A percentile compares a stretch with the other conserved stretches of the same genome.
These are phyloP conservation scores for Aspergillus thermomutatus DNA, from an alignment of 2,329 filamentous ascomycete genomes.

Conservation along the genomic window DNA sequence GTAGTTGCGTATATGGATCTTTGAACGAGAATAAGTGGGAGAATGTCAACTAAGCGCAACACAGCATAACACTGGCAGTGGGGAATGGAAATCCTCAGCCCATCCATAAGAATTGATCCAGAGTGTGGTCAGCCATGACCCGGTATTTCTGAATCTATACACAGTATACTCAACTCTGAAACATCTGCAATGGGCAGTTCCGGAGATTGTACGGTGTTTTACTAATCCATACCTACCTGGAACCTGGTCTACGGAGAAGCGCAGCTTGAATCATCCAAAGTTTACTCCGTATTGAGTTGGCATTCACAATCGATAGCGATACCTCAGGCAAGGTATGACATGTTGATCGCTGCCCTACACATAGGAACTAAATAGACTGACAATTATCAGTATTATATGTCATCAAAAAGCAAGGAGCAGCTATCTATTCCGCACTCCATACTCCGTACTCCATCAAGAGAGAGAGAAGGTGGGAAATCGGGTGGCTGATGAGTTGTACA, in stretches of 20 bases:
- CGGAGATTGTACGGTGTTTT: too few species aligned
- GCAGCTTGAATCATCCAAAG: not conserved
- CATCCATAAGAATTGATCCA: too few species aligned
- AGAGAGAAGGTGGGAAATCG: not conserved
- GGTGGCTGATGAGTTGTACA: not conserved
- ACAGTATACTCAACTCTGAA: too few species aligned
- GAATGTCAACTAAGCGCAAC: too few species aligned
- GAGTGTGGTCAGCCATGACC: too few species aligned
- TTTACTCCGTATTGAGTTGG: not conserved
- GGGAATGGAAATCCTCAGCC: too few species aligned
- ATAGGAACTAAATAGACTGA: not conserved
- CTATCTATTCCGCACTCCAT: not conserved
- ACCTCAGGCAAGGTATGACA: not conserved
- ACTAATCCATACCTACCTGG: too few species aligned
- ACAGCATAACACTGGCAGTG: too few species aligned
- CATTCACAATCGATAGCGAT: not conserved
- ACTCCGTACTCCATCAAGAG: not conserved
- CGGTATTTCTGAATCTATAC: too few species aligned
- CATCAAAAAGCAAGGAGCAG: not conserved
- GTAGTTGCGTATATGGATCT: too few species aligned
- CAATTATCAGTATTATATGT: not conserved
- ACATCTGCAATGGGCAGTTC: too few species aligned
- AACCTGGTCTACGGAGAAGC: not conserved
- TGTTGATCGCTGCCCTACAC: not conserved
- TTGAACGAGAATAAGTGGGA: too few species aligned